Conservation (phyloP, 2,329 filamentous ascomycete genomes). For the Fusarium algeriense region DNA sequence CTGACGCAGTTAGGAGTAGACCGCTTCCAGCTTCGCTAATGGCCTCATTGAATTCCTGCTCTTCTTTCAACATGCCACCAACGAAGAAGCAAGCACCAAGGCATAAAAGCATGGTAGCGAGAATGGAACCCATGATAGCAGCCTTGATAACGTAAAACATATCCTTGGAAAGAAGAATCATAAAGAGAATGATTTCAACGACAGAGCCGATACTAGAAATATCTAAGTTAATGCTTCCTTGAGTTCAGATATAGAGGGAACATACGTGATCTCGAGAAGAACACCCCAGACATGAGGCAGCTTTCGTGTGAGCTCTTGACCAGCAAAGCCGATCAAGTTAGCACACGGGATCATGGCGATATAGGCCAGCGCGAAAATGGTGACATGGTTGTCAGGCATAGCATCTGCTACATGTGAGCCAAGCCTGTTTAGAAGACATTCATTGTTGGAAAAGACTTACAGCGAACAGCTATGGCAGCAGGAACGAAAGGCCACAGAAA, state of each 20-base stretch:
- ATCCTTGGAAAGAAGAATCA: conserved; percentile 72
- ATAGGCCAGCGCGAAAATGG: conserved; percentile 62
- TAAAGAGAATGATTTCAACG: conserved; percentile 86
- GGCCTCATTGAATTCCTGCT: conserved; percentile 78
- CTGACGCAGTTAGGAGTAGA: conserved; percentile 81
- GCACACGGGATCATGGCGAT: conserved; percentile 65
- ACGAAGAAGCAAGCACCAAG: conserved; percentile 84
- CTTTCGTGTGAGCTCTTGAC: conserved; percentile 81
- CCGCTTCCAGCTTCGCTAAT: conserved; percentile 85
- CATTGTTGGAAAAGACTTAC: conserved; percentile 35
- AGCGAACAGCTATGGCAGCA: conserved; percentile 60
- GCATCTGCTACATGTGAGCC: conserved; percentile 47
- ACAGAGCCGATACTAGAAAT: conserved; percentile 71
- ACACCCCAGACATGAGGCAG: conserved; percentile 79
- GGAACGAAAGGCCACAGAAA: conserved; percentile 64
- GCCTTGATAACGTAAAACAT: conserved; percentile 81
- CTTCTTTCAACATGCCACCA: conserved; percentile 75
- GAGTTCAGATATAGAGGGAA: neutral
- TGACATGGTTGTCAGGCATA: conserved; percentile 53
- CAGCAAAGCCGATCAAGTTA: conserved; percentile 63
- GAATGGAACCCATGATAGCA: conserved; percentile 84
- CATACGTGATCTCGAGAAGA: conserved; percentile 68
- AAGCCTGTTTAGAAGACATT: conserved; percentile 2
- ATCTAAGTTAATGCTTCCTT: conserved; percentile 13
- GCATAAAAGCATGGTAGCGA: conserved; percentile 85